Evolutionary conservation across 2,329 filamentous ascomycete genomes (phyloP).

Genomic region (Rutstroemia sp.): DNA sequence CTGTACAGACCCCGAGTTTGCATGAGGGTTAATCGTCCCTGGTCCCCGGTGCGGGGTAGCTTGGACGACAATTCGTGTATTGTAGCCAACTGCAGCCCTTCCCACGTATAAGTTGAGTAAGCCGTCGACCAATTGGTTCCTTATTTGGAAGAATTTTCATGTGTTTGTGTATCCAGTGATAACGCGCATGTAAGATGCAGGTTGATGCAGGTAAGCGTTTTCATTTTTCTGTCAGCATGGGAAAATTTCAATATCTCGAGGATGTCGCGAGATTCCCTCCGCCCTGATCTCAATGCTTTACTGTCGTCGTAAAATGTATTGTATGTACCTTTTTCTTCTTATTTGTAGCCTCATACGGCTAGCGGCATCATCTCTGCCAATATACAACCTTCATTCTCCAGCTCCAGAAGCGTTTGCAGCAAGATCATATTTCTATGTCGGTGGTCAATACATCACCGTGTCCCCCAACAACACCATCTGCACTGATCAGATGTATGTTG

Average conservation of each 20-base stretch:
- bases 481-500: conserved; percentile 45
- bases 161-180: not conserved
- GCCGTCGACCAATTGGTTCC: not conserved
- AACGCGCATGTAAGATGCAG: not conserved
- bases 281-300: too few species aligned
- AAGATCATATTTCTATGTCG: conserved; percentile 23
- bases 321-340: too few species aligned
- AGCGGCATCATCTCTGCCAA: not conserved
- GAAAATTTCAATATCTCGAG: too few species aligned
- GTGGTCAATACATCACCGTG: conserved; percentile 20
- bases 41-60: not conserved
- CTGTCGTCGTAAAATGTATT: too few species aligned
- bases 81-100: too few species aligned
- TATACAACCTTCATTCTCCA: not conserved
- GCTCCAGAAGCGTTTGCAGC: not conserved
- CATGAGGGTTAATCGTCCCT: too few species aligned
- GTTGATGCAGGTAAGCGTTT: not conserved
- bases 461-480: conserved; percentile 10
- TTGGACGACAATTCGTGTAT: not conserved
- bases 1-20: too few species aligned
- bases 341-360: too few species aligned
- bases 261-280: too few species aligned
- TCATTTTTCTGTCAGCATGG: not conserved
- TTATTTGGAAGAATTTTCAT: not conserved
- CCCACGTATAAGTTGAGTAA: not conserved